These are phyloP conservation scores for Echinosophora koreensis DNA, from an alignment of 306 rosid species.

Conservation along the genomic window DNA sequence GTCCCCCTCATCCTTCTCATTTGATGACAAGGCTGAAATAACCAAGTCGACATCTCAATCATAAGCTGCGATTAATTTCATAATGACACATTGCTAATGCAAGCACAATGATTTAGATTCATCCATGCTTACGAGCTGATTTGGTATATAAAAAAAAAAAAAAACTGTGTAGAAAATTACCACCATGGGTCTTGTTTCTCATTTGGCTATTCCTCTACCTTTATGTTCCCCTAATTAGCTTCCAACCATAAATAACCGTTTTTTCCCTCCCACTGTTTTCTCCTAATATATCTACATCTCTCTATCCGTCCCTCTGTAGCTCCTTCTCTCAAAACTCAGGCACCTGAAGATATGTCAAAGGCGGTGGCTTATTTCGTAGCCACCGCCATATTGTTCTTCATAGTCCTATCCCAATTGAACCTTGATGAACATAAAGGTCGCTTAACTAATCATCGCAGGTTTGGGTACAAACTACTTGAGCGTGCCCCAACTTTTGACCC, in stretches of 20 bases:
- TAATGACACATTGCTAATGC: background rate
- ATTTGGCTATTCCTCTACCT: background rate
- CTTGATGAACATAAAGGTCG: background rate
- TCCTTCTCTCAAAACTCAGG: background rate
- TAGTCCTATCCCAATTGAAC: slow-evolving; percentile 43
- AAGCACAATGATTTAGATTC: slow-evolving; percentile 25
- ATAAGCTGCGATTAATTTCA: background rate
- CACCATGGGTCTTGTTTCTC: background rate
- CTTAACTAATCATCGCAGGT: slow-evolving; percentile 60
- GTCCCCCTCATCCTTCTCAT: background rate
- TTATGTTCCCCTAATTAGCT: slow-evolving; percentile 19
- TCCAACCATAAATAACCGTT: slow-evolving; percentile 50
- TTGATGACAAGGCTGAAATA: background rate
- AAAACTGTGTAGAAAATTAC: slow-evolving; percentile 20
- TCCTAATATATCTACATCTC: background rate
- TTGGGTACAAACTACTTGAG: slow-evolving; percentile 52
- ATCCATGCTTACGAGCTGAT: background rate
- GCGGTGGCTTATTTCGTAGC: slow-evolving; percentile 70
- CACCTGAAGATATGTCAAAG: slow-evolving; percentile 68
- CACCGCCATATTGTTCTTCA: slow-evolving; percentile 64
- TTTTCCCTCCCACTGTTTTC: slow-evolving; percentile 45
- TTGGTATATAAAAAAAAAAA: slow-evolving; percentile 17
- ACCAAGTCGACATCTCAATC: background rate
- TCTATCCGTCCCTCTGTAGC: background rate
- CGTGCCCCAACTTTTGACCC: slow-evolving; percentile 62